phyloP scores from a whole-genome alignment of 176 grass and related monocot genomes.

The Phoenix roebelenii region DNA sequence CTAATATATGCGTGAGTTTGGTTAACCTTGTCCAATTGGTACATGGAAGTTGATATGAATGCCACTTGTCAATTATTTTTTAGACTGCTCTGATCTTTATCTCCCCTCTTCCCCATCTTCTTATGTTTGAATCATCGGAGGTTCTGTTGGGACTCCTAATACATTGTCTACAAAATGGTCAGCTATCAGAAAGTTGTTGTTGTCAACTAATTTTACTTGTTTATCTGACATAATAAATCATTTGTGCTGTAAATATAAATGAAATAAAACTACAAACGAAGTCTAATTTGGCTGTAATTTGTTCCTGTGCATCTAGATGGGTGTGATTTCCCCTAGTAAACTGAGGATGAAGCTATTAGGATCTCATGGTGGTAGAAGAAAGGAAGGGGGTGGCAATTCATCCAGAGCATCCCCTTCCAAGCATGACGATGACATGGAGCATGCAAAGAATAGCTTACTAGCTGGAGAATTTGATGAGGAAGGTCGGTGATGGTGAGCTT shows the following conservation, averaged over 20 bases:
- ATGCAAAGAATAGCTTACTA: conserved; percentile 51
- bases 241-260: background rate
- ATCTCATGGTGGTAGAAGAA: conserved; percentile 26
- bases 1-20: too few species aligned
- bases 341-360: conserved; percentile 76
- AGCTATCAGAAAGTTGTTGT: too few species aligned
- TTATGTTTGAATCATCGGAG: too few species aligned
- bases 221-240: background rate
- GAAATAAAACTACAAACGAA: background rate
- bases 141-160: too few species aligned
- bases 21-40: too few species aligned
- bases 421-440: conserved; percentile 36
- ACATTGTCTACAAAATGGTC: too few species aligned
- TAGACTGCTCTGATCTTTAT: too few species aligned
- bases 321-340: conserved; percentile 67
- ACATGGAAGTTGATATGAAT: too few species aligned
- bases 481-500: background rate
- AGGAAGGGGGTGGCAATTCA: conserved; percentile 34
- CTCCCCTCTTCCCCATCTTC: too few species aligned
- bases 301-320: conserved; percentile 33
- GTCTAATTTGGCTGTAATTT: background rate
- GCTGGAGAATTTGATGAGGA: conserved; percentile 49
- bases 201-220: background rate
- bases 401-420: conserved; percentile 44
- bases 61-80: too few species aligned